Base-by-base conservation (phyloP, 73 alveolate genomes). In the Blepharisma stoltei region DNA sequence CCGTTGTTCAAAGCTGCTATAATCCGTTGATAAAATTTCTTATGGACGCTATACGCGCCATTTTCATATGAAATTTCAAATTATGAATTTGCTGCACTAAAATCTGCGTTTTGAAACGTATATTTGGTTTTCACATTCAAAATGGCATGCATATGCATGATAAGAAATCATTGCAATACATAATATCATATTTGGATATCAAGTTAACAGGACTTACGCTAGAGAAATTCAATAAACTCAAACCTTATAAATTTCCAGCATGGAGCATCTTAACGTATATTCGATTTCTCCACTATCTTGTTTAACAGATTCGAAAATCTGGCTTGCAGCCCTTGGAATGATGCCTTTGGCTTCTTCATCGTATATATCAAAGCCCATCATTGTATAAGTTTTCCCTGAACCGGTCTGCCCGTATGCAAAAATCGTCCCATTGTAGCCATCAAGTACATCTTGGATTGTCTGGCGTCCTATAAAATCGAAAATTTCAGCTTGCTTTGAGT, bases 361-460 rank as follows among this genome's bases (percentile, higher is more conserved):
- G 25, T 82, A 81, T 60, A 83, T 71, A 80, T 80, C 78, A 69
- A 60, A 54, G 73, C 94, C 99, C 78, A 94, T 98, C 99, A 96
- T 96, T 8, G 99, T 94, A 81, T 84, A 90, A 21, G 99, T 94
- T 77, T 96, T 96, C 50, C 99, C 99, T 66, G 96, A 85, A 21
- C 98, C 98, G 20, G 99, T 96, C 83, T 96, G 89, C 11, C 99
- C 99, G 83, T 96, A 96, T 21, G 98, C 97, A 85, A 96, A 96
- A 6, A 96, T 90, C 1, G 99, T 96, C 6, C 98, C 97, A 84
- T 94, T 96, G 88, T 89, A 96, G 21, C 99, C 99, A 68, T 89
- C 89, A 80, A 96, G 86, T 53, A 94, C 94, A 55, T 96, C 95
- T 85, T 85, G 85, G 20, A 94, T 93, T 7, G 90, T 92, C 46